Evolutionary conservation across 306 rosid species (phyloP).

Genomic region (Cucurbita pepo): DNA sequence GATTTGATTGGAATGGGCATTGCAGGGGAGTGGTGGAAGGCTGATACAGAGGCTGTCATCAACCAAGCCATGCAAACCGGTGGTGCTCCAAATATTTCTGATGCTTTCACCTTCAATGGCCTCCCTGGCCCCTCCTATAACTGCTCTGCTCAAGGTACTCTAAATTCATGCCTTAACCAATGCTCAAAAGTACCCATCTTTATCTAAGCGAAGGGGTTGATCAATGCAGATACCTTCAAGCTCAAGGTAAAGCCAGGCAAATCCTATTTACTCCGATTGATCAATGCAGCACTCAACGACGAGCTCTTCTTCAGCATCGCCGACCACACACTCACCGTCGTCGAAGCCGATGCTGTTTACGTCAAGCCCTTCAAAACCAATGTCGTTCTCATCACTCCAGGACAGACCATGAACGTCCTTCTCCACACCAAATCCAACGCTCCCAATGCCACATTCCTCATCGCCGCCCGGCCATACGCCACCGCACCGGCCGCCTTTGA

Average conservation of each 20-base stretch:
- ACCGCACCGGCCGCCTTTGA: slow-evolving; percentile 51
- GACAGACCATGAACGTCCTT: slow-evolving; percentile 53
- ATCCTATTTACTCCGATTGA: neutral
- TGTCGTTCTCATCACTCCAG: slow-evolving; percentile 47
- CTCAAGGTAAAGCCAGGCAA: slow-evolving; percentile 4
- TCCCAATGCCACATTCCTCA: slow-evolving; percentile 38
- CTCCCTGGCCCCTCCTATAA: slow-evolving; percentile 50
- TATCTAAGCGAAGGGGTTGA: neutral
- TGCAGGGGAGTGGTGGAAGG: slow-evolving; percentile 80
- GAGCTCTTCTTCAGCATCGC: slow-evolving; percentile 70
- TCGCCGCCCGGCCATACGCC: slow-evolving; percentile 46
- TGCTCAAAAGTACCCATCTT: neutral
- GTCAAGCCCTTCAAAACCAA: slow-evolving; percentile 41
- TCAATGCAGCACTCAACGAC: neutral
- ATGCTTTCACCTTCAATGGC: slow-evolving; percentile 58
- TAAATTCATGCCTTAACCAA: neutral
- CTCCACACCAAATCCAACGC: slow-evolving; percentile 31
- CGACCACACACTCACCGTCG: slow-evolving; percentile 49
- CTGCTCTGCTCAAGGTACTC: slow-evolving; percentile 52
- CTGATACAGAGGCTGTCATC: slow-evolving; percentile 46
- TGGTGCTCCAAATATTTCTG: slow-evolving; percentile 49
- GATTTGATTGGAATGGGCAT: neutral
- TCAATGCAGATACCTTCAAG: slow-evolving; percentile 1
- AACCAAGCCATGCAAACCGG: slow-evolving; percentile 56
- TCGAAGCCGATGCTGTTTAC: slow-evolving; percentile 58